These are phyloP conservation scores for Aspergillus sclerotiicarbonarius DNA, from an alignment of 495 filamentous ascomycete genomes.

Conservation along the genomic window DNA sequence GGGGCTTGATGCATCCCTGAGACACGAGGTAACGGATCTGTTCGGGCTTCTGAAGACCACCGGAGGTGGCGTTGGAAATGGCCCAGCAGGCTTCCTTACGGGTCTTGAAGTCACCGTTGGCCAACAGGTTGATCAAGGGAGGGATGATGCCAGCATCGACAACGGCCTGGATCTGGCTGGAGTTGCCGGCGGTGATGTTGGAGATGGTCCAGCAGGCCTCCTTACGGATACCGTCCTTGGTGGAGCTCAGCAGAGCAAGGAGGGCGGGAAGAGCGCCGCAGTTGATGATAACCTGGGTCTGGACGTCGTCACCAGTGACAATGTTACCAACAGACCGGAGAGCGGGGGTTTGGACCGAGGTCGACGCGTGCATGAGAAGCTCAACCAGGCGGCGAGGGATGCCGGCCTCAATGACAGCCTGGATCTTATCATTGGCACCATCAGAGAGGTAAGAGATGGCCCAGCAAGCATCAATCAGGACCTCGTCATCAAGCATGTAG, in stretches of 20 bases:
- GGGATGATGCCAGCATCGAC: constrained; percentile 97
- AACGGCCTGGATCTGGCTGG: constrained; percentile 94
- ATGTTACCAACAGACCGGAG: constrained; percentile 98
- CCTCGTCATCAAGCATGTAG: constrained; percentile 97
- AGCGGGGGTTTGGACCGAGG: constrained; percentile 96
- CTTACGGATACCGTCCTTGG: constrained; percentile 98
- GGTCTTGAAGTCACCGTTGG: constrained; percentile 98
- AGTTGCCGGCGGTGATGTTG: constrained; percentile 98
- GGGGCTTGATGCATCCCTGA: constrained; percentile 93
- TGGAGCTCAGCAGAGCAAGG: constrained; percentile 87
- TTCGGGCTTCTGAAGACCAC: constrained; percentile 96
- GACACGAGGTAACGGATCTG: constrained; percentile 94
- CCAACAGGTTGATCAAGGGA: constrained; percentile 90
- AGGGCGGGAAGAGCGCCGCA: constrained; percentile 90
- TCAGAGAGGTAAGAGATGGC: constrained; percentile 99
- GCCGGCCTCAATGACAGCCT: constrained; percentile 97
- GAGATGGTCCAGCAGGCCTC: constrained; percentile 99
- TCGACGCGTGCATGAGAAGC: constrained; percentile 98
- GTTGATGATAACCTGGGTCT: constrained; percentile 99
- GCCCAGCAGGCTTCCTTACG: constrained; percentile 99
- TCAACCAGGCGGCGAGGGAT: constrained; percentile 97
- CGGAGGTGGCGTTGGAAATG: constrained; percentile 97
- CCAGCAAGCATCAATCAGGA: constrained; percentile 99
- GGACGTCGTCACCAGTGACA: constrained; percentile 97
- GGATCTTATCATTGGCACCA: constrained; percentile 98